These are phyloP conservation scores for Fusarium brachygibbosum DNA, from an alignment of 2,329 filamentous ascomycete species.

Conservation along the genomic window DNA sequence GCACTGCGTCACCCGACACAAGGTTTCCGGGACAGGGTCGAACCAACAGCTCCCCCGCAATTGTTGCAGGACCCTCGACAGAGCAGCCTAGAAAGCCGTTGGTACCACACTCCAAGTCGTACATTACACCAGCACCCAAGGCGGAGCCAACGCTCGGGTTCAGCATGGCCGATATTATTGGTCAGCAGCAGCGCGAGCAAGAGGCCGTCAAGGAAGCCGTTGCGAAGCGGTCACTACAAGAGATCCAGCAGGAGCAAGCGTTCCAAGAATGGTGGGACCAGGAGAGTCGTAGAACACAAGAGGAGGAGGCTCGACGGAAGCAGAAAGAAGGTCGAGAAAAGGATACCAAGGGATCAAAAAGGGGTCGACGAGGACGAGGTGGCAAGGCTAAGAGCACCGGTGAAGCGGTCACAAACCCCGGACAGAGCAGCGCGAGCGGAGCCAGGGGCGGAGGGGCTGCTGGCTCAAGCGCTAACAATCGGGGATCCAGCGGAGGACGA, in stretches of 20 bases:
- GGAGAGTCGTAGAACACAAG: conserved; percentile 79
- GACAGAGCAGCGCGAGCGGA: conserved; percentile 34
- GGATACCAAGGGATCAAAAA: conserved; percentile 55
- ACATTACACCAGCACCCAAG: conserved; percentile 69
- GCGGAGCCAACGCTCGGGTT: conserved; percentile 75
- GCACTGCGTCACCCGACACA: conserved; percentile 72
- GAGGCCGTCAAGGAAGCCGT: conserved; percentile 84
- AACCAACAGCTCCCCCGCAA: conserved; percentile 53
- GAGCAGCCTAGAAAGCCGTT: conserved; percentile 58
- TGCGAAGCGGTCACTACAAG: conserved; percentile 88
- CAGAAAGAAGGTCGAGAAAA: conserved; percentile 57
- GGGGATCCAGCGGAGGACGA: conserved; percentile 38
- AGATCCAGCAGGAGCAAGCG: conserved; percentile 96
- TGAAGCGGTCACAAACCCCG: conserved; percentile 37
- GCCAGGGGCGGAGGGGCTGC: conserved; percentile 24
- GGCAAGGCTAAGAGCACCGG: conserved; percentile 48
- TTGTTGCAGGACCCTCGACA: conserved; percentile 46
- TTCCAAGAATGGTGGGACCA: conserved; percentile 98
- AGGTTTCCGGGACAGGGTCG: conserved; percentile 71
- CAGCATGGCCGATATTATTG: conserved; percentile 89
- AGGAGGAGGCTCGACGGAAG: conserved; percentile 66
- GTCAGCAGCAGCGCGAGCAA: conserved; percentile 87
- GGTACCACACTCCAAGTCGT: conserved; percentile 72
- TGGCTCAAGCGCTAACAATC: conserved; percentile 28
- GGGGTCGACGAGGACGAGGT: conserved; percentile 51